Evolutionary conservation across 495 filamentous ascomycete species (phyloP), one percentile per base, ranked within the genome.

Genomic region (Podospora australis): DNA sequence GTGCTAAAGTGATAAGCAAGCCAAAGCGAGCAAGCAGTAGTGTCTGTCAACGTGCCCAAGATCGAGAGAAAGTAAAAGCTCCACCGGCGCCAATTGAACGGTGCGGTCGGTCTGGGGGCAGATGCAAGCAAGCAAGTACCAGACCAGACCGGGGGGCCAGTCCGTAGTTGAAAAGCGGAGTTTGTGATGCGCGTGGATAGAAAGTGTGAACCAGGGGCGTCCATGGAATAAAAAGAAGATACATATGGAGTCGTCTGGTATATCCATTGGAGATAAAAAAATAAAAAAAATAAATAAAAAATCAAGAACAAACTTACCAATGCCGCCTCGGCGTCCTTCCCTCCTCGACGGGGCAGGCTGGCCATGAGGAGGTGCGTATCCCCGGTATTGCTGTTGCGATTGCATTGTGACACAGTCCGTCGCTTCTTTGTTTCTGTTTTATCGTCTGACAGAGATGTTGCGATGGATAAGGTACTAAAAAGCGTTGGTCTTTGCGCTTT

Each of bases 231-330:
- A 36, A 28, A 44, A 30, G 44, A 36, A 44, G 39, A 44, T 24
- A 38, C 16, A n/a, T 29, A 26, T 35, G 34, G 36, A 50, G 35
- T 48, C 54, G 39, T 43, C 46, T 41, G 29, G 50, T 7, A 42
- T 28, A 17, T 42, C 53, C 55, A 30, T 28, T 29, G 23, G 22
- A 29, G 16, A 11, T 19, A n/a, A n/a, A n/a, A n/a, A n/a, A n/a
- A n/a, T n/a, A n/a, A n/a, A n/a, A n/a, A n/a, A n/a, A n/a, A n/a
- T n/a, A n/a, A n/a, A n/a, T n/a, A n/a, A n/a, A n/a, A n/a, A n/a
- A n/a, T n/a, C n/a, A n/a, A n/a, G 35, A 23, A 32, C 26, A 45
- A 34, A 70, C 69, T 56, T 67, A 75, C 72, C 72, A 60, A 75
- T 75, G 52, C 72, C 69, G 53, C 71, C 64, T 50, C 64, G 67